Conservation (phyloP, 352 stramenopile genomes). For the Globisporangium heterothallicum region DNA sequence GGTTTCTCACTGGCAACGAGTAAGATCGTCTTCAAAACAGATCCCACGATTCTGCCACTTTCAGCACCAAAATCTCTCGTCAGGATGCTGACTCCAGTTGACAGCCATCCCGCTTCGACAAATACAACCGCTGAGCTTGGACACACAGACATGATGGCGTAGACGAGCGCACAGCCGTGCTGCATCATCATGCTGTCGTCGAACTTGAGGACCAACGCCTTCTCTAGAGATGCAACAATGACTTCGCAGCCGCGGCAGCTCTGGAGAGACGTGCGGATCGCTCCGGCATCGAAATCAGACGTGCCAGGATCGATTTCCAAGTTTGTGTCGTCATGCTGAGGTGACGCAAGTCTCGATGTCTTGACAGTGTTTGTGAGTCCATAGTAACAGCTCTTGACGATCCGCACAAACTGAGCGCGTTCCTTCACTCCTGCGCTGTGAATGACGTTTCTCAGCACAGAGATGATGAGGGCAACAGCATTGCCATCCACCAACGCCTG, state of each 20-base stretch:
- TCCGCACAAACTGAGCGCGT: constrained; percentile 21
- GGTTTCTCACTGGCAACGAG: background rate
- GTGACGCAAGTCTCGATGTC: background rate
- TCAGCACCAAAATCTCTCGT: background rate
- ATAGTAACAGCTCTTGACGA: constrained; percentile 29
- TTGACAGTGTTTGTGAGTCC: constrained; percentile 18
- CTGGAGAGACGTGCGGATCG: background rate
- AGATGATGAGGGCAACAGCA: constrained; percentile 14
- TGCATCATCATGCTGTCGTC: constrained; percentile 7
- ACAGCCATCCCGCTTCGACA: constrained; percentile 4
- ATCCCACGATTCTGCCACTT: background rate
- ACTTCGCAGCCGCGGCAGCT: constrained; percentile 14
- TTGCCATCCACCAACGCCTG: constrained; percentile 12
- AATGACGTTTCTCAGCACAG: constrained; percentile 20
- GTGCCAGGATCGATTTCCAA: background rate
- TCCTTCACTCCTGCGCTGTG: constrained; percentile 18
- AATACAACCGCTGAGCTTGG: background rate
- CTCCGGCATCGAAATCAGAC: background rate
- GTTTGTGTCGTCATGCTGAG: background rate
- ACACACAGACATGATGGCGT: background rate
- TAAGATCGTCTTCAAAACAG: background rate
- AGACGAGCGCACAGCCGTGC: constrained; percentile 15
- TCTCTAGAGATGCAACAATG: constrained; percentile 20
- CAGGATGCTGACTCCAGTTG: constrained; percentile 5
- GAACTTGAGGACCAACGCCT: constrained; percentile 12